A percentile compares a stretch with the other conserved stretches of the same genome.
These are phyloP conservation scores for Kodamaea anthophila DNA, from an alignment of 1,139 yeast species.

Conservation along the genomic window DNA sequence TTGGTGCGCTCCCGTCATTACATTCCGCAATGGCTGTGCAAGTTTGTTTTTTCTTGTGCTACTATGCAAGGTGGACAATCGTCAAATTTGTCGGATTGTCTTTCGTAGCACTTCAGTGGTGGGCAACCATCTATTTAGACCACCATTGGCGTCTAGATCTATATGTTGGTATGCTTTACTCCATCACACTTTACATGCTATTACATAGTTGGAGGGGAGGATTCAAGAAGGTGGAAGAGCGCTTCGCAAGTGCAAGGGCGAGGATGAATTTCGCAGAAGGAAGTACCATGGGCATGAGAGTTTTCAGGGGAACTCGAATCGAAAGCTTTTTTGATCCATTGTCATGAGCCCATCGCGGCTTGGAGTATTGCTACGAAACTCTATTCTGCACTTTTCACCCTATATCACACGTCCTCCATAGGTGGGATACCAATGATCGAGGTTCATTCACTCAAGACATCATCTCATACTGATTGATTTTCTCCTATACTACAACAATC, in stretches of 20 bases:
- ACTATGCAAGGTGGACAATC: conserved; percentile 32
- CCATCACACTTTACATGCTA: conserved; percentile 37
- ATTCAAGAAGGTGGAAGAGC: conserved; percentile 19
- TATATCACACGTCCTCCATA: no score
- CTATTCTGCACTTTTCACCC: no score
- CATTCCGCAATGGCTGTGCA: conserved; percentile 62
- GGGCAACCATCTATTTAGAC: conserved; percentile 69
- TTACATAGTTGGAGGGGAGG: conserved; percentile 20
- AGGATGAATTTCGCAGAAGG: conserved; percentile 30
- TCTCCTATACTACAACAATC: no score
- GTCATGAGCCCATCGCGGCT: background rate
- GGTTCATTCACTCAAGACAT: no score
- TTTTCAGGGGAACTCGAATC: conserved; percentile 39
- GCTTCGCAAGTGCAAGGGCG: conserved; percentile 26
- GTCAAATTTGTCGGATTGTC: conserved; percentile 28
- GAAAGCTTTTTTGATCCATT: conserved; percentile 51
- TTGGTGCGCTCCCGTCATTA: conserved; percentile 64
- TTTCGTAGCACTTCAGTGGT: conserved; percentile 56
- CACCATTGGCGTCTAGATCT: conserved; percentile 67
- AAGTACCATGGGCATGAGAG: conserved; percentile 56
- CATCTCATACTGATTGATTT: no score
- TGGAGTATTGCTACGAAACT: background rate
- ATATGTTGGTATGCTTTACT: conserved; percentile 46
- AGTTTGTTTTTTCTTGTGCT: conserved; percentile 42
- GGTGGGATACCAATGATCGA: no score